Evolutionary conservation across 306 rosid species (phyloP), one percentile per base, ranked within the genome.

Genomic region (Lithocarpus polystachyus): DNA sequence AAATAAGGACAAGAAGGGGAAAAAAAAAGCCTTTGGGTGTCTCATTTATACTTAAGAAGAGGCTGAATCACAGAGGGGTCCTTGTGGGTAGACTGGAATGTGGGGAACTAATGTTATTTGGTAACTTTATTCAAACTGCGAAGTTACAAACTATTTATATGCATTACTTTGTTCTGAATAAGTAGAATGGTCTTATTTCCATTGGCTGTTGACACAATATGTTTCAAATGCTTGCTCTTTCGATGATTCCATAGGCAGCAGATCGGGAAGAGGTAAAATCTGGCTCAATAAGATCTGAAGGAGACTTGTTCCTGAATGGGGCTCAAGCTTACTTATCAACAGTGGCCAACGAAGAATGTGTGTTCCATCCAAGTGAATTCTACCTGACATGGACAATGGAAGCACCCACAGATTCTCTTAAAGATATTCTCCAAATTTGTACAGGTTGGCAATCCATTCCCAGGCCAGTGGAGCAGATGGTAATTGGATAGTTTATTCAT

Each of bases 341-440:
- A 52, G 84, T 73, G 52, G 35, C 29, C 68, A 82, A 14, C 28
- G 86, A 72, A 61, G 91, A 75, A 70, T 7, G 86, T 51, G 33
- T 85, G 81, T 92, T 88, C 80, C 94, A 88, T 79, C 97, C 97
- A 29, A 89, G 88, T 61, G 88, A 89, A 77, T 86, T 77, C 78
- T 87, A 89, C 82, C 86, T 88, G 20, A 80, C 84, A 18, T 90
- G 92, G 90, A 89, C 90, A 0, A 81, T 86, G 89, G 94, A 89
- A 89, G 68, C 90, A 24, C 86, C 92, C 53, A 77, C 81, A 12
- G 87, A 80, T 81, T 90, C 93, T 81, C 89, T 90, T 55, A 84
- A 76, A 74, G 84, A 79, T 18, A 17, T 89, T 65, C 83, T 89
- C 70, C 90, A 83, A 56, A 56, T 88, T 52, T 89, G 89, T 82